phyloP scores from a whole-genome alignment of 768 basidiomycete species.

The Tulasnella calospora region DNA sequence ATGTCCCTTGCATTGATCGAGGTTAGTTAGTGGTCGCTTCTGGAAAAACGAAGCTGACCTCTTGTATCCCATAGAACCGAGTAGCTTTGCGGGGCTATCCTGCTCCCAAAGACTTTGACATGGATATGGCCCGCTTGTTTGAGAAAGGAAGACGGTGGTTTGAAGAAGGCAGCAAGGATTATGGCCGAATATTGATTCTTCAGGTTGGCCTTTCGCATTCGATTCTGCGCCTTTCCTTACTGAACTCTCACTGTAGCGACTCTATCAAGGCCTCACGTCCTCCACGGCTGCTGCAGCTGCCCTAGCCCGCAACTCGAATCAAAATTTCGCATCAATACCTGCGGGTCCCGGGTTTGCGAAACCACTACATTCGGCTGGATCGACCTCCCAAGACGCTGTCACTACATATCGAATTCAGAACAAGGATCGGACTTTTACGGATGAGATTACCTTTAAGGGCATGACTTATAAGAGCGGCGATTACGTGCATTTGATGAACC shows the following conservation, averaged over 20 bases:
- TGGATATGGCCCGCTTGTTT: slow-evolving; percentile 75
- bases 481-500: slow-evolving; percentile 86
- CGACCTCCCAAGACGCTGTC: slow-evolving; percentile 51
- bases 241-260: slow-evolving; percentile 48
- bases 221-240: background rate
- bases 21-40: slow-evolving; percentile 37
- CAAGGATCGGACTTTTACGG: slow-evolving; percentile 71
- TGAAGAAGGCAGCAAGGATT: slow-evolving; percentile 51
- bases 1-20: slow-evolving; percentile 74
- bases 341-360: slow-evolving; percentile 77
- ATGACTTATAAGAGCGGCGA: slow-evolving; percentile 70
- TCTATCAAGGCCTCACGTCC: slow-evolving; percentile 82
- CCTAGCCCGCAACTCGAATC: slow-evolving; percentile 53
- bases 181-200: slow-evolving; percentile 72
- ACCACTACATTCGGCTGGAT: slow-evolving; percentile 49
- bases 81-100: slow-evolving; percentile 50
- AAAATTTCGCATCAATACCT: slow-evolving; percentile 65
- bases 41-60: background rate
- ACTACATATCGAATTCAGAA: slow-evolving; percentile 67
- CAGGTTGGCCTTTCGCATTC: slow-evolving; percentile 48
- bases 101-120: slow-evolving; percentile 67
- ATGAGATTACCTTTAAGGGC: slow-evolving; percentile 76
- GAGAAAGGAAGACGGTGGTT: slow-evolving; percentile 76
- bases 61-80: slow-evolving; percentile 22
- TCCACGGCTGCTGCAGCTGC: slow-evolving; percentile 45